These are phyloP conservation scores for Ambispora gerdemannii DNA, from an alignment of 192 early-diverging fungal species.

Conservation along the genomic window DNA sequence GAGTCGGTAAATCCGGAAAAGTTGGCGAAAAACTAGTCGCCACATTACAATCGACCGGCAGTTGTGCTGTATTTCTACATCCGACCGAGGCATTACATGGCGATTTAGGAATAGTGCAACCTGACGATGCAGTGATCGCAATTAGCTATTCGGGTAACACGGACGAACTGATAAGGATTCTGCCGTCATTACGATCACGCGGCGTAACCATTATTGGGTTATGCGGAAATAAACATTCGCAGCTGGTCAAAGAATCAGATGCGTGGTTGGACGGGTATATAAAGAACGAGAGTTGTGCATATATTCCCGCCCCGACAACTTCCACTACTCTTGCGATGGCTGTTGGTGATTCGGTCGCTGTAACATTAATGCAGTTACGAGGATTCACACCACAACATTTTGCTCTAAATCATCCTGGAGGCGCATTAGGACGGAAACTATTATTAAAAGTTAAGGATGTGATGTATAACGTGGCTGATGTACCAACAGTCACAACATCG, in stretches of 20 bases:
- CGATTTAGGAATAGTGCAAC: constrained; percentile 38
- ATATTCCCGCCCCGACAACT: constrained; percentile 45
- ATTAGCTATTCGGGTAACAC: constrained; percentile 49
- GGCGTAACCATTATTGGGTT: constrained; percentile 40
- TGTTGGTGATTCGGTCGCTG: constrained; percentile 43
- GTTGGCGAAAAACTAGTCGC: constrained; percentile 47
- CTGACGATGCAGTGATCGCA: constrained; percentile 40
- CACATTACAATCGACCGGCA: constrained; percentile 43
- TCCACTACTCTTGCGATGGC: constrained; percentile 48
- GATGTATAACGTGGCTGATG: constrained; percentile 28
- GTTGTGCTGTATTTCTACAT: constrained; percentile 42
- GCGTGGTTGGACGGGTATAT: constrained; percentile 46
- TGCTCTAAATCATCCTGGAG: constrained; percentile 48
- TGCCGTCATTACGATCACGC: constrained; percentile 42
- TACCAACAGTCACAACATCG: constrained; percentile 25
- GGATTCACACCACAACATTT: constrained; percentile 40
- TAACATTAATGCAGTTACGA: constrained; percentile 37
- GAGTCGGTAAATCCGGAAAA: constrained; percentile 50
- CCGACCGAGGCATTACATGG: constrained; percentile 48
- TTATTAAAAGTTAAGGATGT: constrained; percentile 40
- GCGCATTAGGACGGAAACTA: constrained; percentile 38
- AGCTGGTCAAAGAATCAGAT: constrained; percentile 40
- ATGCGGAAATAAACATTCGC: constrained; percentile 40
- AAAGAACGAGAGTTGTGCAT: constrained; percentile 33
- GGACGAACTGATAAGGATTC: constrained; percentile 38